Evolutionary conservation across 2,329 filamentous ascomycete species (phyloP), one percentile per base, ranked within the genome.

Genomic region (Aspergillus sp.): DNA sequence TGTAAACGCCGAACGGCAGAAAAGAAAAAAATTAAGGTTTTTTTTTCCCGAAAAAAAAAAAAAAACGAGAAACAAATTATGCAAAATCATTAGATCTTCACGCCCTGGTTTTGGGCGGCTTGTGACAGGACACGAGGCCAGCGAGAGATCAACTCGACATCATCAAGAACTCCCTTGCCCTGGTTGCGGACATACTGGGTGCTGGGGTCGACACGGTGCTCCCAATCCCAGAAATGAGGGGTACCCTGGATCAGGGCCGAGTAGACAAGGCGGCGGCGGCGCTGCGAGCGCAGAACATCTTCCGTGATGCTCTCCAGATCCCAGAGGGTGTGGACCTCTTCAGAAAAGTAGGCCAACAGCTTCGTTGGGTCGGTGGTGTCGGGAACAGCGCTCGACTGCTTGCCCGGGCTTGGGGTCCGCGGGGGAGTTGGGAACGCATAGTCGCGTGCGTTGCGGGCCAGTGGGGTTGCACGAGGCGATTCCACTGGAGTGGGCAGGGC

Each of bases 161-260:
- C 74, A 48, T 77, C 75, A 30, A 77, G 63, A 2, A 70, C 66
- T 3, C 74, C 74, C 68, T 75, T 73, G 64, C 75, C 72, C 53
- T 74, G 73, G 66, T 77, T 77, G 50, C 93, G 89, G 67, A 97
- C 96, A 75, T 93, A 96, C 75, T 90, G 90, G 65, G 60, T 64
- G 59, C 73, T 73, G 7, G 70, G 71, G 62, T 76, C 70, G 49
- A 78, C 66, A 53, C 82, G 77, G 0, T 91, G 91, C 76, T 93
- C 84, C 75, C 89, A 89, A 75, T 97, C 93, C 93, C 93, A 97
- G 70, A 86, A 84, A 40, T 89, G 89, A 65, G 90, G 91, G 37
- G 80, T 80, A 55, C 92, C 93, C 73, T 87, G 77, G 71, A 86
- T 89, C 62, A 97, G 80, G 0, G 93, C 90, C 41, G 84, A 84